Percentiles rank a stretch among this genome's conserved stretches.
Evolutionary conservation across 1,139 yeast genomes (phyloP).

Genomic region (Yamadazyma dushanensis): DNA sequence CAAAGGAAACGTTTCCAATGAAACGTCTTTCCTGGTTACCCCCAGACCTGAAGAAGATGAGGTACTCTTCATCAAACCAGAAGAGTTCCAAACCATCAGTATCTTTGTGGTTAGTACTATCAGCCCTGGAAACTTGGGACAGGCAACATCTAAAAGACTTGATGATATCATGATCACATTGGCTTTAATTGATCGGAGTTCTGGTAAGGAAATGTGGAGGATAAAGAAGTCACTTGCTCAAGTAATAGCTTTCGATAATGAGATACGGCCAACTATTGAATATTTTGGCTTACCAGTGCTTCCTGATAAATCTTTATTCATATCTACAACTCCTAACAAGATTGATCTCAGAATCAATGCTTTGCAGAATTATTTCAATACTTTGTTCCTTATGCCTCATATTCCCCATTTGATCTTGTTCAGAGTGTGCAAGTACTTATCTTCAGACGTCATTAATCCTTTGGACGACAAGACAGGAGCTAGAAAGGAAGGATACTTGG

Average conservation of each 20-base stretch:
- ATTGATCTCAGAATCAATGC: slow-evolving; percentile 60
- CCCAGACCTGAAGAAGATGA: slow-evolving; percentile 13
- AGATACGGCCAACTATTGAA: slow-evolving; percentile 54
- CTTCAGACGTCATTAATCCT: slow-evolving; percentile 68
- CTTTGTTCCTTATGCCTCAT: slow-evolving; percentile 59
- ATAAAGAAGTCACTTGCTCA: slow-evolving; percentile 61
- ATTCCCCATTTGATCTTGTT: slow-evolving; percentile 57
- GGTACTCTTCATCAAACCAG: slow-evolving; percentile 60
- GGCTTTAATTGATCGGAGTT: slow-evolving; percentile 57
- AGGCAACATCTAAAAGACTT: slow-evolving; percentile 29
- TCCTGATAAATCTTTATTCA: slow-evolving; percentile 55
- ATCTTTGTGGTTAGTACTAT: slow-evolving; percentile 61
- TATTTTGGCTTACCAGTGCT: slow-evolving; percentile 64
- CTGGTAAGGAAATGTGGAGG: slow-evolving; percentile 70
- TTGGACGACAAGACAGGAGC: slow-evolving; percentile 59
- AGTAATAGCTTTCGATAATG: slow-evolving; percentile 54
- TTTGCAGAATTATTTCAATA: slow-evolving; percentile 60
- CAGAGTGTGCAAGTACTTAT: slow-evolving; percentile 63
- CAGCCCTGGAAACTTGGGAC: slow-evolving; percentile 19
- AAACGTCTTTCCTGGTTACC: slow-evolving; percentile 9
- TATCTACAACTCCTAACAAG: slow-evolving; percentile 60
- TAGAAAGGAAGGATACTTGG: slow-evolving; percentile 65
- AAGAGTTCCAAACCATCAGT: slow-evolving; percentile 60
- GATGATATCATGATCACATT: slow-evolving; percentile 65
- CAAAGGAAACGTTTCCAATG: not conserved